A percentile compares a stretch with the other conserved stretches of the same genome.
These are phyloP conservation scores for Penicillium sp. DNA, from an alignment of 2,329 filamentous ascomycete genomes.

Conservation along the genomic window DNA sequence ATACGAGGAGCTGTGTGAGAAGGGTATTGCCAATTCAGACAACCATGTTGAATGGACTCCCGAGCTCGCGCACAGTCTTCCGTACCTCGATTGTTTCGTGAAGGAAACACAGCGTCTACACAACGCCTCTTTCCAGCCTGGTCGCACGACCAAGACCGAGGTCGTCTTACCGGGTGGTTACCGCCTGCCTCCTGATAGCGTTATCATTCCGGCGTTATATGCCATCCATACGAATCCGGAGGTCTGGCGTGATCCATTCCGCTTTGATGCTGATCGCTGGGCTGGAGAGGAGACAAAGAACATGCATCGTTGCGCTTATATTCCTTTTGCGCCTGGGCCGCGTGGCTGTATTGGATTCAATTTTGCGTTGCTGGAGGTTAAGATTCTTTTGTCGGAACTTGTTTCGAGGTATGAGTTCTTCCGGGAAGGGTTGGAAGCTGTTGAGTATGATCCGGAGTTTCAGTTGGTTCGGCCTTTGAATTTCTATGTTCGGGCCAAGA, in stretches of 20 bases:
- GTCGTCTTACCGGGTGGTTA: conserved; percentile 62
- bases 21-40: conserved; percentile 46
- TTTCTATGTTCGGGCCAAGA: conserved; percentile 25
- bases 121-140: conserved; percentile 63
- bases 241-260: conserved; percentile 59
- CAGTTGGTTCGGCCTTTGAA: conserved; percentile 30
- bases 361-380: conserved; percentile 62
- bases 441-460: conserved; percentile 42
- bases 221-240: conserved; percentile 53
- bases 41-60: conserved; percentile 42
- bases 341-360: conserved; percentile 66
- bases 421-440: conserved; percentile 50
- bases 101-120: conserved; percentile 63
- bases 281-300: conserved; percentile 53
- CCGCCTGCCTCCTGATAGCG: conserved; percentile 52
- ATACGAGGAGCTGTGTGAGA: conserved; percentile 58
- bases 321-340: conserved; percentile 60
- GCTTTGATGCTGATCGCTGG: conserved; percentile 64
- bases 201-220: conserved; percentile 55
- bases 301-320: conserved; percentile 53
- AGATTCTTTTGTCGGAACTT: conserved; percentile 57
- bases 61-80: conserved; percentile 50
- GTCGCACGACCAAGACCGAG: conserved; percentile 57
- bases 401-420: conserved; percentile 60
- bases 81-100: conserved; percentile 49